A percentile compares a stretch with the other conserved stretches of the same genome.
Evolutionary conservation across 2,329 filamentous ascomycete species (phyloP).

Genomic region (Leptodontidium sp.): DNA sequence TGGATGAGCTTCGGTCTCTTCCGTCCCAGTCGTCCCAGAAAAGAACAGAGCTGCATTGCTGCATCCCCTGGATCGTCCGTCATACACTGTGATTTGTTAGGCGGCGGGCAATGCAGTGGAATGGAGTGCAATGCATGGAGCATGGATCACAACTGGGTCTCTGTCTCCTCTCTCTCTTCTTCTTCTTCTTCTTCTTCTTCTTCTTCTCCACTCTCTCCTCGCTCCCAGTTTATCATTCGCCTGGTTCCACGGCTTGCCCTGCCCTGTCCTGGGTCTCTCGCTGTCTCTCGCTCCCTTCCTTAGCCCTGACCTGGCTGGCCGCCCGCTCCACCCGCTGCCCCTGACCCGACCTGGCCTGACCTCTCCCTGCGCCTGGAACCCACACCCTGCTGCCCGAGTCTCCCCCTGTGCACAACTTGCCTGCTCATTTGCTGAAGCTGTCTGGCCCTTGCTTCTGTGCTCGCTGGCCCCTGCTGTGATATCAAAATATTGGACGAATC

Average conservation of each 20-base stretch:
- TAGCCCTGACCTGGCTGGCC: neutral
- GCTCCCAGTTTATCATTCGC: neutral
- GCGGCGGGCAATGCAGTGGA: neutral
- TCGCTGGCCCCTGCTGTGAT: slow-evolving; percentile 5
- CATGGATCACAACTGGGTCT: slow-evolving; percentile 9
- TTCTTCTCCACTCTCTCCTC: too few relatives aligned
- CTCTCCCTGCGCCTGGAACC: too few relatives aligned
- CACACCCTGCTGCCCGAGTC: too few relatives aligned
- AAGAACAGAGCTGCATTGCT: neutral
- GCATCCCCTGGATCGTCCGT: neutral
- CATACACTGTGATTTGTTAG: slow-evolving; percentile 8
- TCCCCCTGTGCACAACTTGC: neutral
- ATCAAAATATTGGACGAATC: slow-evolving; percentile 21
- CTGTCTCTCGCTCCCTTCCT: neutral
- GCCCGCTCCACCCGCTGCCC: slow-evolving; percentile 14
- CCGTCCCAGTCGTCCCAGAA: neutral
- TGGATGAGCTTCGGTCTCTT: neutral
- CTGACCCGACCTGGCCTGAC: slow-evolving; percentile 1
- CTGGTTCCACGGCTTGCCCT: slow-evolving; percentile 3
- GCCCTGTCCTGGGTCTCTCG: neutral
- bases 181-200: too few relatives aligned
- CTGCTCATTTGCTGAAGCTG: slow-evolving; percentile 2
- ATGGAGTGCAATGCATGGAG: slow-evolving; percentile 1
- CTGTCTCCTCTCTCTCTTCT: too few relatives aligned
- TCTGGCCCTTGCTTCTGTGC: neutral